Evolutionary conservation across 2,329 filamentous ascomycete species (phyloP).

Genomic region (Coniochaeta sp.): DNA sequence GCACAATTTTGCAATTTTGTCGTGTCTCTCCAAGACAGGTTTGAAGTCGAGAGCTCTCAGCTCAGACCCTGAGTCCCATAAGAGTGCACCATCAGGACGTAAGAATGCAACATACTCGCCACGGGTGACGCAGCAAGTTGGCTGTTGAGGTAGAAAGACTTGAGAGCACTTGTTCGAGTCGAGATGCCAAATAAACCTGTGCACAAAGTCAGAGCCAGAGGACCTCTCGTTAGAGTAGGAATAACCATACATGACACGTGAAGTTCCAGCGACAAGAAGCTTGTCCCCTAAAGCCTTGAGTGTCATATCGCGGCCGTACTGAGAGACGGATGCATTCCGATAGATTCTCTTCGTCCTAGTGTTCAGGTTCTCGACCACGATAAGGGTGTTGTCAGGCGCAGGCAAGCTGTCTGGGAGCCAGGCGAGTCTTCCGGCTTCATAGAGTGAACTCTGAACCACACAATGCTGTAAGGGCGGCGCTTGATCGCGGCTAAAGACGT

Average conservation of each 20-base stretch:
- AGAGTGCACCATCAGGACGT: background rate
- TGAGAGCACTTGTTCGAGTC: background rate
- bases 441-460: background rate
- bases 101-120: background rate
- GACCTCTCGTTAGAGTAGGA: background rate
- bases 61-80: background rate
- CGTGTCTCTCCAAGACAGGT: background rate
- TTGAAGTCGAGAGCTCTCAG: background rate
- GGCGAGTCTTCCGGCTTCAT: slow-evolving; percentile 4
- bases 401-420: background rate
- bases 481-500: background rate
- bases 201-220: background rate
- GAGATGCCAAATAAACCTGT: slow-evolving; percentile 7
- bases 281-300: slow-evolving; percentile 5
- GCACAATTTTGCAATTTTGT: background rate
- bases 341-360: slow-evolving; percentile 6
- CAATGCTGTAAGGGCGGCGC: background rate
- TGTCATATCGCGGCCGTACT: background rate
- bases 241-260: slow-evolving; percentile 3
- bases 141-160: background rate
- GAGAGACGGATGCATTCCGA: background rate
- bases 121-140: background rate
- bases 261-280: slow-evolving; percentile 2
- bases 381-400: background rate
- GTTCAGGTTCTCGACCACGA: slow-evolving; percentile 8